Percentiles rank a stretch among this genome's conserved stretches.
Evolutionary conservation across 805 yeast species (phyloP).

Genomic region (Zygosaccharomyces gambellarensis): DNA sequence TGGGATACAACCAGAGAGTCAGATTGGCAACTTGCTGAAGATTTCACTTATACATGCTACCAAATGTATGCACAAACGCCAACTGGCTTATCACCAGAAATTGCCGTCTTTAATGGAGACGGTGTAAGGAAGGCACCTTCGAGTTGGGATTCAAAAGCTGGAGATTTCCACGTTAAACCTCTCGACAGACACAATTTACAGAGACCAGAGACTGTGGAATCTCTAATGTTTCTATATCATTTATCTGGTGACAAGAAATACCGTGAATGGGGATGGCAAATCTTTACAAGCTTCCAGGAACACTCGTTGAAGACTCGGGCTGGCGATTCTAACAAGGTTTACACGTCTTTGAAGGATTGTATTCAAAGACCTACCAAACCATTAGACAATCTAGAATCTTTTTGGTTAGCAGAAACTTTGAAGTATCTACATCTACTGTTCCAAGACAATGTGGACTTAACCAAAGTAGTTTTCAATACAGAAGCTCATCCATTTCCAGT

Average conservation of each 20-base stretch:
- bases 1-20: slow-evolving; percentile 59
- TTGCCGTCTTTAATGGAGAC: slow-evolving; percentile 70
- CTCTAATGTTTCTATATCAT: slow-evolving; percentile 72
- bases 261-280: slow-evolving; percentile 86
- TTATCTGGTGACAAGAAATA: slow-evolving; percentile 76
- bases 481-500: slow-evolving; percentile 93
- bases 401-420: slow-evolving; percentile 91
- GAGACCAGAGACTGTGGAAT: slow-evolving; percentile 91
- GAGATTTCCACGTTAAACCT: slow-evolving; percentile 66
- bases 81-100: slow-evolving; percentile 86
- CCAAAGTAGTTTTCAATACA: slow-evolving; percentile 74
- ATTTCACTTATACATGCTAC: slow-evolving; percentile 75
- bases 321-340: slow-evolving; percentile 38
- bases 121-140: slow-evolving; percentile 13
- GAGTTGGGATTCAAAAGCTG: slow-evolving; percentile 34
- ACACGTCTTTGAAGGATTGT: slow-evolving; percentile 64
- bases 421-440: slow-evolving; percentile 78
- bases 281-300: slow-evolving; percentile 64
- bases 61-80: slow-evolving; percentile 70
- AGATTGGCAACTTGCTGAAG: slow-evolving; percentile 68
- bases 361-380: slow-evolving; percentile 47
- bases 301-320: slow-evolving; percentile 47
- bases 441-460: slow-evolving; percentile 67
- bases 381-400: slow-evolving; percentile 79
- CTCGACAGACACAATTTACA: slow-evolving; percentile 79